Percentiles rank a stretch among this genome's conserved stretches.
Evolutionary conservation across 2,329 filamentous ascomycete species (phyloP).

Genomic region (Botrytis sinoallii): DNA sequence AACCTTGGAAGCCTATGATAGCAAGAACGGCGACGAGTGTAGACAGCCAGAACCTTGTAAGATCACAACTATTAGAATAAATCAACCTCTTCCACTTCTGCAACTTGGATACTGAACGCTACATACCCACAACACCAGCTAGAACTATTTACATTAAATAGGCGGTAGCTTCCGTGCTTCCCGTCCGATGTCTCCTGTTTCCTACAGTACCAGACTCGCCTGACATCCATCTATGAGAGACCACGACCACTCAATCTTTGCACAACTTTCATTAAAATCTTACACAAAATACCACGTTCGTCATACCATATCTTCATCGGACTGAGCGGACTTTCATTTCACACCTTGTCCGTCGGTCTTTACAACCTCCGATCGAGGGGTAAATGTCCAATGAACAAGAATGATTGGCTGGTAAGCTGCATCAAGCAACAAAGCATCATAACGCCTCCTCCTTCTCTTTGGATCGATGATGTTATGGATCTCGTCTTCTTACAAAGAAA

Average conservation of each 20-base stretch:
- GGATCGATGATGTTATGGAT: constrained; percentile 23
- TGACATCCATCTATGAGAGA: background rate
- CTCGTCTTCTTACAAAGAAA: constrained; percentile 4
- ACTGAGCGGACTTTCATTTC: constrained; percentile 1
- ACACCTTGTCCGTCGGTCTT: constrained; percentile 8
- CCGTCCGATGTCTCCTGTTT: background rate
- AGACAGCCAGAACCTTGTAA: background rate
- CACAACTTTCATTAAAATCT: background rate
- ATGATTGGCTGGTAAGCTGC: constrained; percentile 15
- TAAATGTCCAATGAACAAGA: constrained; percentile 8
- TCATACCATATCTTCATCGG: background rate
- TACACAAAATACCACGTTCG: background rate
- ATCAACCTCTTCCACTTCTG: background rate
- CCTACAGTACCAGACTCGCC: background rate
- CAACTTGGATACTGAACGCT: background rate
- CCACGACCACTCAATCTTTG: background rate
- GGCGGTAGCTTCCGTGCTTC: background rate
- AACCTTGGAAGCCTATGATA: background rate
- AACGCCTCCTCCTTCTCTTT: background rate
- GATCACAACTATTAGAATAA: background rate
- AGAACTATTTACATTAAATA: background rate
- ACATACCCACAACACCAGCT: background rate
- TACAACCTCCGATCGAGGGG: constrained; percentile 25
- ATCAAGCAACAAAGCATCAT: background rate
- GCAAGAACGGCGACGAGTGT: background rate